Evolutionary conservation across 257 asterid species (phyloP).

Genomic region (Solanum arcanum): DNA sequence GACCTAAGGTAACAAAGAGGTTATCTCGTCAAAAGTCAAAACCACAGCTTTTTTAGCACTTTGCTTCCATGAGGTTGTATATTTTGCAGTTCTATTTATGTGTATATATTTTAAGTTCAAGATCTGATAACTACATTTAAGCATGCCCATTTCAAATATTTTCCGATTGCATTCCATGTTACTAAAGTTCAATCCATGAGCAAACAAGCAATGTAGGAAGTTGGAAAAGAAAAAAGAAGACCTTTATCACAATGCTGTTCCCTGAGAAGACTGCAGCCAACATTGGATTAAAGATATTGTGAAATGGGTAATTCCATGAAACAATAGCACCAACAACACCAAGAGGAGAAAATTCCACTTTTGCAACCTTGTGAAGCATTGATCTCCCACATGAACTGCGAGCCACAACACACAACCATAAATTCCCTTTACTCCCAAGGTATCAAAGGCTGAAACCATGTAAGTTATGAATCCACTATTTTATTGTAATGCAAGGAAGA

Average conservation of each 20-base stretch:
- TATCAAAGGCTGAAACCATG: not conserved
- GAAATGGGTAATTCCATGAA: constrained; percentile 99
- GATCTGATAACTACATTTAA: not conserved
- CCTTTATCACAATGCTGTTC: constrained; percentile 94
- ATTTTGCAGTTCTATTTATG: not conserved
- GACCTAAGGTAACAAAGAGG: constrained; percentile 37
- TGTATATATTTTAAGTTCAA: not conserved
- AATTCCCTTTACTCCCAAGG: not conserved
- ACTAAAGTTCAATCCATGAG: not conserved
- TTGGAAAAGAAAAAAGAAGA: constrained; percentile 4
- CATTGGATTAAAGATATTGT: constrained; percentile 97
- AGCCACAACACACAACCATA: constrained; percentile 8
- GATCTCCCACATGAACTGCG: constrained; percentile 89
- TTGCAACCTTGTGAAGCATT: constrained; percentile 93
- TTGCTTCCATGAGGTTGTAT: not conserved
- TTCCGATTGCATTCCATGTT: not conserved
- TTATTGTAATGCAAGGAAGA: not conserved
- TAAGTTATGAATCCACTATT: not conserved
- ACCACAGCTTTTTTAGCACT: not conserved
- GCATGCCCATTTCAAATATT: not conserved
- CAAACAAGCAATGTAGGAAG: not conserved
- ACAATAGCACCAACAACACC: constrained; percentile 98
- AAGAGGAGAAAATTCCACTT: constrained; percentile 90
- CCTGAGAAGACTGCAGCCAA: constrained; percentile 98
- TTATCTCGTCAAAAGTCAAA: constrained; percentile 5